Conservation (phyloP, 2,329 filamentous ascomycete species). For the Ophiocordyceps camponoti-floridani region DNA sequence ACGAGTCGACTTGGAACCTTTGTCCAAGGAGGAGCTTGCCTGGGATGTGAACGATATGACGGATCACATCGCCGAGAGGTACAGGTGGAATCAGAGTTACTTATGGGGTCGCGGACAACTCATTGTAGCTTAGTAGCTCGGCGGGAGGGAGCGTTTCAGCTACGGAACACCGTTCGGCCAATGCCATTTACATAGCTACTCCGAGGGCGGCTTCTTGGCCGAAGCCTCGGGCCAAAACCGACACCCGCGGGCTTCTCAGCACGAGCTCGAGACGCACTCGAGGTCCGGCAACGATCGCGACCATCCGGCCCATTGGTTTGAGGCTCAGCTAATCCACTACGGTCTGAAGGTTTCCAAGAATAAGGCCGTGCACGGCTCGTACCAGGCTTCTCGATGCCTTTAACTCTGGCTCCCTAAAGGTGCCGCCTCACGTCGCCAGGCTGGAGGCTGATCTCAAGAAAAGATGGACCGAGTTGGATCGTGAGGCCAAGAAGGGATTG, state of each 20-base stretch:
- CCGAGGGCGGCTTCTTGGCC: slow-evolving; percentile 23
- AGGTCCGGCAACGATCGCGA: slow-evolving; percentile 24
- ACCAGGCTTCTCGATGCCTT: slow-evolving; percentile 40
- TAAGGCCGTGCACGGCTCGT: slow-evolving; percentile 39
- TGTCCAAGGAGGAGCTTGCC: too few relatives aligned
- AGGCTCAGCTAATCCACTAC: slow-evolving; percentile 45
- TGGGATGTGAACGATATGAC: too few relatives aligned
- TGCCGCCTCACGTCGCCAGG: slow-evolving; percentile 28
- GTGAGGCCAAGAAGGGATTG: slow-evolving; percentile 24
- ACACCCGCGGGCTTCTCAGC: slow-evolving; percentile 24
- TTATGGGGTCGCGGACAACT: too few relatives aligned
- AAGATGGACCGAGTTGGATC: slow-evolving; percentile 32
- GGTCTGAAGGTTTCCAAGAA: slow-evolving; percentile 35
- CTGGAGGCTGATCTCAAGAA: slow-evolving; percentile 38
- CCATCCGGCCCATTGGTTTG: slow-evolving; percentile 40
- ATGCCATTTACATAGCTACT: too few relatives aligned
- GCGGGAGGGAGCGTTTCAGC: too few relatives aligned
- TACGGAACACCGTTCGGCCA: too few relatives aligned
- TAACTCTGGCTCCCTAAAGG: slow-evolving; percentile 24
- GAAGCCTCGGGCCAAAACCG: slow-evolving; percentile 22
- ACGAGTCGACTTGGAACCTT: too few relatives aligned
- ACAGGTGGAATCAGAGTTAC: too few relatives aligned
- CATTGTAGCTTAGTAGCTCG: too few relatives aligned
- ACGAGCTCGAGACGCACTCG: slow-evolving; percentile 27
- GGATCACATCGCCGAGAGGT: too few relatives aligned